phyloP scores from a whole-genome alignment of 2,329 filamentous ascomycete species.

The Colletotrichum eremochloae region DNA sequence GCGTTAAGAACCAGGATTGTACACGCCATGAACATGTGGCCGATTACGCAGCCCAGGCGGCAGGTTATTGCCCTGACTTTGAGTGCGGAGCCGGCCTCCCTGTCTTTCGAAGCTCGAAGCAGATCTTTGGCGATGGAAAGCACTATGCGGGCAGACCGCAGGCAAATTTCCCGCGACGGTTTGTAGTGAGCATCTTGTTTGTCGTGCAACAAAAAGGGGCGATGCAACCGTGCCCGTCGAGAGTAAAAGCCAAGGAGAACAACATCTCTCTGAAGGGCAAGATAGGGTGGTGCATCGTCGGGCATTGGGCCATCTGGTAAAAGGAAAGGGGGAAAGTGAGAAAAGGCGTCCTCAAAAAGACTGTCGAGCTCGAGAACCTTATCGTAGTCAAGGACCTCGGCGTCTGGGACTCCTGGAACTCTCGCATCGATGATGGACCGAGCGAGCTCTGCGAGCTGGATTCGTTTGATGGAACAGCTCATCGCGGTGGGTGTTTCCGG shows the following conservation, averaged over 20 bases:
- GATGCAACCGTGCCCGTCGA: slow-evolving; percentile 46
- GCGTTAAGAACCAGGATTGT: slow-evolving; percentile 44
- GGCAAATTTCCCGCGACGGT: slow-evolving; percentile 42
- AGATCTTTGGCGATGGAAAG: slow-evolving; percentile 44
- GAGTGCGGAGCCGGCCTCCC: background rate
- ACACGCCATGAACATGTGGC: slow-evolving; percentile 45
- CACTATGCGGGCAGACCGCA: slow-evolving; percentile 46
- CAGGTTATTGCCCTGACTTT: slow-evolving; percentile 1
- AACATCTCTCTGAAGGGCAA: slow-evolving; percentile 44
- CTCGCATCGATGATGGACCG: slow-evolving; percentile 53
- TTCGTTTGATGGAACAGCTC: slow-evolving; percentile 55
- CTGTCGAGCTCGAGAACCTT: slow-evolving; percentile 51
- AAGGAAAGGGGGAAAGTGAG: slow-evolving; percentile 43
- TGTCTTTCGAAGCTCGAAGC: slow-evolving; percentile 33
- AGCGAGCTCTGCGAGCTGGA: slow-evolving; percentile 54
- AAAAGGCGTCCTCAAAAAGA: slow-evolving; percentile 44
- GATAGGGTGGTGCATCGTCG: slow-evolving; percentile 30
- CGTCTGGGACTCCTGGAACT: slow-evolving; percentile 45
- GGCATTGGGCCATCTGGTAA: slow-evolving; percentile 39
- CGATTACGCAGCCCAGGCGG: slow-evolving; percentile 45
- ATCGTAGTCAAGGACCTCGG: slow-evolving; percentile 51
- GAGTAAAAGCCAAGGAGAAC: slow-evolving; percentile 45
- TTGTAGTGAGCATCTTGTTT: slow-evolving; percentile 21
- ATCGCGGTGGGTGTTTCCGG: slow-evolving; percentile 51
- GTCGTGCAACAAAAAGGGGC: slow-evolving; percentile 47